Evolutionary conservation across 1,284 basidiomycete genomes (phyloP), one percentile per base, ranked within the genome.

Genomic region (Heterobasidion irregulare): DNA sequence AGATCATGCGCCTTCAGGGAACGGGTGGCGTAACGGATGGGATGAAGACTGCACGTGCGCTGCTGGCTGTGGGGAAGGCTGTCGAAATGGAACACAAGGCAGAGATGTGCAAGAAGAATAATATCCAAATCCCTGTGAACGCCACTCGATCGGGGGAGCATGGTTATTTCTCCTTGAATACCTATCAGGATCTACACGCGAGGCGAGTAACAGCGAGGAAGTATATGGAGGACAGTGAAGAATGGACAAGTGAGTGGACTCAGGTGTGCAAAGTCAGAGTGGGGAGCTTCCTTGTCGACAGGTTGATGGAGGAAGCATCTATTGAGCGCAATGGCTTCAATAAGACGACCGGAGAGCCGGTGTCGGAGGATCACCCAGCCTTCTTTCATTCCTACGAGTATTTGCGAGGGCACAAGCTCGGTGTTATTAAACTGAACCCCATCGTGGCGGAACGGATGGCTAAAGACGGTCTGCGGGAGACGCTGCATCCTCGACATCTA

Each of bases 361-460:
- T 88, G 82, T 72, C 78, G 45, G 94, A 98, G 71, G 74, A 78
- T 15, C 96, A 98, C 63, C 91, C 92, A 0, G 96, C 95, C 0
- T 96, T 99, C 71, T 88, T 84, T 58, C 93, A 98, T 66, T 79
- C 84, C 2, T 98, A 98, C 67, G 95, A 98, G 71, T 98, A 97
- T 66, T 68, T 89, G n/a, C 83, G 92, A 16, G 95, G 96, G 0
- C 86, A 87, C 63, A 96, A 93, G 70, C 79, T 97, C 6, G 96
- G 96, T 43, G 85, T 98, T 43, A 89, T 98, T 67, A 86, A 85
- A 66, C 72, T 97, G 57, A 98, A 98, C 68, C 85, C 88, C 1
- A 83, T 79, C 1, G 86, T 99, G 9, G 77, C 86, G 1, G 82
- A 89, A 18, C 81, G 89, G 2, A 75, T 99, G 57, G 86, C 91